Evolutionary conservation across 352 stramenopile species (phyloP), one percentile per base, ranked within the genome.

Genomic region (Globisporangium cystogenes): DNA sequence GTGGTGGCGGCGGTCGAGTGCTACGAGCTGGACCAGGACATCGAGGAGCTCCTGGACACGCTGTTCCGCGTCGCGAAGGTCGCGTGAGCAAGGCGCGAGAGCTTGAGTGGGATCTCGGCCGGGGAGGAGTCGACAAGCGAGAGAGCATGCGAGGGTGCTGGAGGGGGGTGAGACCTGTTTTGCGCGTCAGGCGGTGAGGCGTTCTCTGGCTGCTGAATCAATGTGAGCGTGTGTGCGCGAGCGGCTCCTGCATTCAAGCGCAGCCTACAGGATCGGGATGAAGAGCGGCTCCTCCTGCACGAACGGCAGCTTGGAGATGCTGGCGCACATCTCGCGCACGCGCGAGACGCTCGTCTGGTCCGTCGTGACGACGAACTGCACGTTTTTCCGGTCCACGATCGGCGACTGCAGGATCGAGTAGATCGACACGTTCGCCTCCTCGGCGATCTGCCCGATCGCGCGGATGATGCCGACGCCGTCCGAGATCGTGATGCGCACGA

Each of bases 351-450:
- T 66, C 42, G 95, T 87, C 51, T 90, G 86, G 61, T 99, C 95
- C 1, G 95, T 99, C 33, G 96, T 97, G 46, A 99, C 89, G 14
- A 98, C 96, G 69, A 98, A 98, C 59, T 97, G 83, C 46, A 97
- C 88, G 65, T 97, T 96, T 57, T 87, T 74, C 40, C 76, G 82
- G 70, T 97, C 95, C 18, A 85, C 77, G 48, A 97, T 96, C 8
- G 94, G 95, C 61, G 97, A 96, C 67, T 98, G 95, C 44, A 99
- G 72, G 64, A 99, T 98, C 51, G 94, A 97, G 80, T 98, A 96
- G 70, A 99, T 98, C 31, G 90, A 98, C 39, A 99, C 94, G 48
- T 88, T 86, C 64, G 95, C 81, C 56, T 97, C 79, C 70, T 98
- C 96, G 39, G 93, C 96, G 57, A 98, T 67, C 61, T 98, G 87